Evolutionary conservation across 257 asterid species (phyloP).

Genomic region (Solanum medicagineum): DNA sequence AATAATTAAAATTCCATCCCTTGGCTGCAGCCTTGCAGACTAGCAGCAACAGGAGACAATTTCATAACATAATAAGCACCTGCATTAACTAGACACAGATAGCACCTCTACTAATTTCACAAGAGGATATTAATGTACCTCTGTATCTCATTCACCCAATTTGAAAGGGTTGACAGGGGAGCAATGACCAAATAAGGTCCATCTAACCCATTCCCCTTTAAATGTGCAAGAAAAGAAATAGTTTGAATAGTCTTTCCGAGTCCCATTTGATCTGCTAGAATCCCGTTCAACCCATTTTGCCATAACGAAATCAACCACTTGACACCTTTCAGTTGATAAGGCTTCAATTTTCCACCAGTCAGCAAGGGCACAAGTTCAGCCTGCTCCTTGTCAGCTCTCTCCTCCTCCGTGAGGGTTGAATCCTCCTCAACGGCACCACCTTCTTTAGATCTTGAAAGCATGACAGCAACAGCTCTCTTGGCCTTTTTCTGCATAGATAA

Average conservation of each 20-base stretch:
- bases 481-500: constrained; percentile 47
- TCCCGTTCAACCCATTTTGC: constrained; percentile 98
- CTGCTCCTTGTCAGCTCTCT: constrained; percentile 75
- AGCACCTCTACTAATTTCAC: neutral
- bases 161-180: constrained; percentile 93
- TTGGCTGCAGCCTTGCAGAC: neutral
- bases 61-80: neutral
- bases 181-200: constrained; percentile 94
- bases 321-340: constrained; percentile 87
- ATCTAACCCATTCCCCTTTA: constrained; percentile 86
- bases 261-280: constrained; percentile 99
- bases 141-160: constrained; percentile 83
- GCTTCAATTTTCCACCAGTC: constrained; percentile 94
- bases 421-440: constrained; percentile 57
- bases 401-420: constrained; percentile 51
- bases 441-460: constrained; percentile 75
- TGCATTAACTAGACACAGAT: neutral
- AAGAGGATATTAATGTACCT: constrained; percentile 27
- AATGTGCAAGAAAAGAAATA: constrained; percentile 90
- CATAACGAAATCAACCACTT: constrained; percentile 98
- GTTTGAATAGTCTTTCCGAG: constrained; percentile 98
- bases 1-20: neutral
- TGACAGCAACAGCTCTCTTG: constrained; percentile 90
- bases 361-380: constrained; percentile 75
- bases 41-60: neutral